These are phyloP conservation scores for Diplocarpon rosae DNA, from an alignment of 2,329 filamentous ascomycete species.

Conservation along the genomic window DNA sequence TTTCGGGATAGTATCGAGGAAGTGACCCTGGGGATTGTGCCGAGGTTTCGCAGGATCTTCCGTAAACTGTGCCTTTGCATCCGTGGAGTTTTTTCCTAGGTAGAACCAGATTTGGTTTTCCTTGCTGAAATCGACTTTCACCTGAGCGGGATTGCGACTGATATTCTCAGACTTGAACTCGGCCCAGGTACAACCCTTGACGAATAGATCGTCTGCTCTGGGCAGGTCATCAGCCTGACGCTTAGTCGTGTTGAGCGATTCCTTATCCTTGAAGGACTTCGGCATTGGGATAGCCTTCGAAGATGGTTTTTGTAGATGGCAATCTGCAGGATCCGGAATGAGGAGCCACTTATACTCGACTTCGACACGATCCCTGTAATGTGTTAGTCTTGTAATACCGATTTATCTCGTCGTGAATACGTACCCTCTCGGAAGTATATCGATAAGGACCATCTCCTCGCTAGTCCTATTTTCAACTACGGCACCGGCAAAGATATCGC, in stretches of 20 bases:
- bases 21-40: constrained; percentile 61
- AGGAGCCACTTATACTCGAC: constrained; percentile 78
- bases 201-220: constrained; percentile 54
- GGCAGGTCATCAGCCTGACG: constrained; percentile 50
- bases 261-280: constrained; percentile 47
- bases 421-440: constrained; percentile 76
- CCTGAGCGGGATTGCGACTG: constrained; percentile 46
- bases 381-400: constrained; percentile 31
- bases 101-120: constrained; percentile 80
- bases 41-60: constrained; percentile 52
- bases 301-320: constrained; percentile 63
- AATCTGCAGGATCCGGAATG: constrained; percentile 60
- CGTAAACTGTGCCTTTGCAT: constrained; percentile 84
- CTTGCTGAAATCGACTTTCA: constrained; percentile 60
- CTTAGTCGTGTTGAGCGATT: constrained; percentile 56
- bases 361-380: constrained; percentile 56
- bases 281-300: constrained; percentile 62
- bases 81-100: constrained; percentile 74
- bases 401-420: constrained; percentile 26
- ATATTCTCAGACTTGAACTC: constrained; percentile 63
- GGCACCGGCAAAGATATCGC: constrained; percentile 83
- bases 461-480: constrained; percentile 71
- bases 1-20: constrained; percentile 57
- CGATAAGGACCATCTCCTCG: constrained; percentile 67
- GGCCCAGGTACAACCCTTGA: constrained; percentile 60